Conservation (phyloP, 768 basidiomycete species). For the Mycena pura region DNA sequence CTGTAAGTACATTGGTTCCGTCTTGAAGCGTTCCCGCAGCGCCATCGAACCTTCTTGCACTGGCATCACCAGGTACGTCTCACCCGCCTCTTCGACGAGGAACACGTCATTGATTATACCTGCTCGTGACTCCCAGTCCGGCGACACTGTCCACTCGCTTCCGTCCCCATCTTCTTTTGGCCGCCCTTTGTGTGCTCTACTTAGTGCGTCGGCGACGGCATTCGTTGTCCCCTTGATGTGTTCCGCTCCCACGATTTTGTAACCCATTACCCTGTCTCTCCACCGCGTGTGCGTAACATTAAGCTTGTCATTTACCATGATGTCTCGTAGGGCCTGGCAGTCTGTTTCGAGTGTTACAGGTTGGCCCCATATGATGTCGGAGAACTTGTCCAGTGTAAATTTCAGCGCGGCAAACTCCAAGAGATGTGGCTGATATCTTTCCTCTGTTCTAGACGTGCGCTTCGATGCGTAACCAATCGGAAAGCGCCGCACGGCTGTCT, state of each 20-base stretch:
- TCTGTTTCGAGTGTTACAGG: constrained; percentile 26
- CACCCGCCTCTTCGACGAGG: neutral
- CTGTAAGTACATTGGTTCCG: constrained; percentile 6
- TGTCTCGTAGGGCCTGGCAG: constrained; percentile 30
- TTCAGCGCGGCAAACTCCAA: constrained; percentile 38
- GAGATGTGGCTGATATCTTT: constrained; percentile 38
- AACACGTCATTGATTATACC: constrained; percentile 21
- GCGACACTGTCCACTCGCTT: no score
- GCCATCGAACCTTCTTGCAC: neutral
- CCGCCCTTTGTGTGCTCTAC: constrained; percentile 16
- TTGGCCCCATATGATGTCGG: constrained; percentile 30
- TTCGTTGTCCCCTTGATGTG: constrained; percentile 33
- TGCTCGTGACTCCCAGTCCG: constrained; percentile 32
- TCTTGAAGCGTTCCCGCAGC: constrained; percentile 13
- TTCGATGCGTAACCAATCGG: constrained; percentile 44
- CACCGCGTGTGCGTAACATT: constrained; percentile 33
- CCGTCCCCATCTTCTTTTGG: constrained; percentile 8
- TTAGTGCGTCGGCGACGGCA: constrained; percentile 29
- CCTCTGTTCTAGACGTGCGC: constrained; percentile 38
- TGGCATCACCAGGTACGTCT: neutral
- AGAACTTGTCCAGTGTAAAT: constrained; percentile 28
- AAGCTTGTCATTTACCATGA: constrained; percentile 32
- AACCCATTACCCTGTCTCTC: constrained; percentile 33
- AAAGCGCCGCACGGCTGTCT: constrained; percentile 21
- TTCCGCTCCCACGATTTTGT: constrained; percentile 28